Percentiles rank a stretch among this genome's conserved stretches.
phyloP scores from a whole-genome alignment of 768 basidiomycete genomes.

The Tremella yokohamensis region DNA sequence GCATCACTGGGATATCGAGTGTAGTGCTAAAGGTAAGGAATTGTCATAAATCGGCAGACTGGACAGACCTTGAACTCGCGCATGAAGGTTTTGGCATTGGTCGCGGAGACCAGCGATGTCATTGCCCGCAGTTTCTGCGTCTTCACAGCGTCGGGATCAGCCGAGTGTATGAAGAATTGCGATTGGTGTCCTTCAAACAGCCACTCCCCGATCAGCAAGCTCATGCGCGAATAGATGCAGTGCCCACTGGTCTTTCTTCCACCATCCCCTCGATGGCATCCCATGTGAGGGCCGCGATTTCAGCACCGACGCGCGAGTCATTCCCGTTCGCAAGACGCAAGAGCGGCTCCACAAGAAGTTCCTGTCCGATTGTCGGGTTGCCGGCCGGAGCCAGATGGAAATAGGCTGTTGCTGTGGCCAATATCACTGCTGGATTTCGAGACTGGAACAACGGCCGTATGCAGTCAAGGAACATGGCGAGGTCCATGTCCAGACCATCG shows the following conservation, averaged over 20 bases:
- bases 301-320: conserved; percentile 40
- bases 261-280: conserved; percentile 68
- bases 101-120: conserved; percentile 61
- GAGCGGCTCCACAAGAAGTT: conserved; percentile 66
- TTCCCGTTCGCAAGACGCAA: conserved; percentile 64
- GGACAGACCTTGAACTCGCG: conserved; percentile 75
- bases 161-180: conserved; percentile 66
- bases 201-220: conserved; percentile 52
- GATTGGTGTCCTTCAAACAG: conserved; percentile 64
- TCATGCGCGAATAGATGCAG: neutral
- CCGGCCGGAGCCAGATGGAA: conserved; percentile 64
- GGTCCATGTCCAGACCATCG: conserved; percentile 61
- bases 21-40: conserved; percentile 61
- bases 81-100: conserved; percentile 69
- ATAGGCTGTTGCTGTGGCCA: conserved; percentile 69
- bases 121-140: conserved; percentile 71
- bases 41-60: neutral
- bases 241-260: conserved; percentile 63
- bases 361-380: conserved; percentile 35
- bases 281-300: conserved; percentile 71
- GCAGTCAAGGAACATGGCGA: conserved; percentile 67
- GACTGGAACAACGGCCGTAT: conserved; percentile 77
- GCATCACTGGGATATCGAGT: conserved; percentile 70
- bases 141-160: conserved; percentile 67
- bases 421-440: conserved; percentile 79